phyloP scores from a whole-genome alignment of 2,329 filamentous ascomycete genomes.

The Verruconis gallopava region DNA sequence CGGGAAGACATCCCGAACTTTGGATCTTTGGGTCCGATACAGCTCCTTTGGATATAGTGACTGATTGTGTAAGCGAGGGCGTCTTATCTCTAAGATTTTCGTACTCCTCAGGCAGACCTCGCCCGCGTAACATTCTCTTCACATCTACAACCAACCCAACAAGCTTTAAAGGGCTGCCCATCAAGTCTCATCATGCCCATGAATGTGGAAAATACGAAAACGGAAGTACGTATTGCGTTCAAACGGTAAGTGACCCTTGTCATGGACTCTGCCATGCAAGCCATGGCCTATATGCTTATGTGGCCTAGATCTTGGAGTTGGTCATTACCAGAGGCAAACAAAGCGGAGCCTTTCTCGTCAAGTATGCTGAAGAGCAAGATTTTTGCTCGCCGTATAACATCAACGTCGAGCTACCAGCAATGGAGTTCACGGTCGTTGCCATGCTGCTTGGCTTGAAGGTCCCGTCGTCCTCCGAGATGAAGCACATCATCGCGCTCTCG shows the following conservation, averaged over 20 bases:
- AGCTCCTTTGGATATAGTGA: not conserved
- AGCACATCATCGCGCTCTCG: not conserved
- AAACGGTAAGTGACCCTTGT: slow-evolving; percentile 1
- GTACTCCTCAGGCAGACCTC: no score
- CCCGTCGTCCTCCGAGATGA: not conserved
- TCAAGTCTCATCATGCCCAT: slow-evolving; percentile 1
- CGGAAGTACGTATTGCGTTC: slow-evolving; percentile 7
- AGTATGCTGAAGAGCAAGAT: slow-evolving; percentile 2
- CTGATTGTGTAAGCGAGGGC: no score
- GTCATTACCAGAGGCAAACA: not conserved
- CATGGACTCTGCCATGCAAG: no score
- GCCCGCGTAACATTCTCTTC: no score
- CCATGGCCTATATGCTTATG: no score
- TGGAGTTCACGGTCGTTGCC: slow-evolving; percentile 7
- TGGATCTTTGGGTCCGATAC: not conserved
- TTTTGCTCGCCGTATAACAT: not conserved
- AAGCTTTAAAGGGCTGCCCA: slow-evolving; percentile 6
- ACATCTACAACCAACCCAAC: no score
- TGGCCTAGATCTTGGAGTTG: no score
- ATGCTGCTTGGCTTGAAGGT: slow-evolving; percentile 3
- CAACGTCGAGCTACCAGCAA: not conserved
- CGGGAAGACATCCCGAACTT: not conserved
- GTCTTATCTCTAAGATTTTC: no score
- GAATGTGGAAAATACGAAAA: slow-evolving; percentile 1
- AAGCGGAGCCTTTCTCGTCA: slow-evolving; percentile 3